Base-by-base conservation (phyloP, 1,139 yeast species). In the Saccharomycopsis hybrid region DNA sequence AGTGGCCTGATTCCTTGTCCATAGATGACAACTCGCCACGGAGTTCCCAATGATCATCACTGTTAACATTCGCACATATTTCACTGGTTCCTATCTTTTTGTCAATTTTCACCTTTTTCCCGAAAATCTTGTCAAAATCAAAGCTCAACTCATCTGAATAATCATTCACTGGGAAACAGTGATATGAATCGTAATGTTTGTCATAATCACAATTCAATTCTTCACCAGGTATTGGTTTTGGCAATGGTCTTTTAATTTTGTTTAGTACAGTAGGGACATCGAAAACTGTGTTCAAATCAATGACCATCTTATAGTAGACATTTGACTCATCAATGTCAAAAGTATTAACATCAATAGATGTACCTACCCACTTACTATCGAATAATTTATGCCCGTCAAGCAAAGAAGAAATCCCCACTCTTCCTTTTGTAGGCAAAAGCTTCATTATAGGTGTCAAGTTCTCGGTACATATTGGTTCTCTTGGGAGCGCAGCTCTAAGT, bases 391-490 rank as follows among this genome's bases (percentile, higher is more conserved):
- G 97, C n/a, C 98, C 97, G 59, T 90, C 95, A 42, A 94, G 71
- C 48, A 92, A 70, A 0, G 95, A 78, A 0, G 96, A 78, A 41
- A 92, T 71, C 1, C 99, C 99, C 0, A 95, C 83, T 62, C 85
- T 85, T 1, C 97, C 97, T 63, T 89, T 82, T 7, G 97, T 86
- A 2, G 98, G 98, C 35, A 94, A 72, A 54, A 94, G 71, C 62
- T 89, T 90, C 55, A 94, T 67, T 60, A 92, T 88, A 0, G 98
- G 98, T 0, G 99, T 90, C 61, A 94, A 73, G 65, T 94, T 94
- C 64, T 94, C 99, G 0, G 99, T 94, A 67, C 99, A 94, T 13
- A 94, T 83, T 0, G 97, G 96, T 62, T 94, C 99, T 55, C 92
- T 80, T 1, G 99, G 97, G 47, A 94, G 74, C 0, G 96, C 86